A percentile compares a stretch with the other conserved stretches of the same genome.
These are phyloP conservation scores for Galerina marginata DNA, from an alignment of 768 basidiomycete genomes.

Conservation along the genomic window DNA sequence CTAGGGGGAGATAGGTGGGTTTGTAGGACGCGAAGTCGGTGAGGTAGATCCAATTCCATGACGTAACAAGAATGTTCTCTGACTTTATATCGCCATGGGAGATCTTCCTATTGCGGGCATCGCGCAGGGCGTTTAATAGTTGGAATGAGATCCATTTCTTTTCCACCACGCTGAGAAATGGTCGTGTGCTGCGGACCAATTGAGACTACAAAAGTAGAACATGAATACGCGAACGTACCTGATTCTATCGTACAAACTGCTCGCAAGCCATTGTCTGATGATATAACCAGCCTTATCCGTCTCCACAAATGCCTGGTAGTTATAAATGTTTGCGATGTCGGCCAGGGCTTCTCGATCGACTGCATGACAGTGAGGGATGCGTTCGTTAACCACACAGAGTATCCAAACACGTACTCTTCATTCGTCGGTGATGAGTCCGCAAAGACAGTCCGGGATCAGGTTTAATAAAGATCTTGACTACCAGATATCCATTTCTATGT, in stretches of 20 bases:
- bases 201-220: background rate
- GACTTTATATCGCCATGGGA: slow-evolving; percentile 98
- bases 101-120: slow-evolving; percentile 84
- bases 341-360: slow-evolving; percentile 84
- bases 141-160: slow-evolving; percentile 99
- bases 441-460: slow-evolving; percentile 86
- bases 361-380: slow-evolving; percentile 32
- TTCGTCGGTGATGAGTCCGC: slow-evolving; percentile 69
- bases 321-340: slow-evolving; percentile 89
- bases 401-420: slow-evolving; percentile 67
- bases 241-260: slow-evolving; percentile 95
- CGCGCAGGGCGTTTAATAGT: slow-evolving; percentile 82
- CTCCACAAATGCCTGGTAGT: slow-evolving; percentile 89
- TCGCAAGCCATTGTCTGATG: slow-evolving; percentile 92
- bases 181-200: slow-evolving; percentile 74
- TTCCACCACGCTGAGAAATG: slow-evolving; percentile 89
- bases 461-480: slow-evolving; percentile 96
- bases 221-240: slow-evolving; percentile 62
- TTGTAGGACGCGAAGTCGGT: slow-evolving; percentile 97
- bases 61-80: slow-evolving; percentile 94
- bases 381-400: background rate
- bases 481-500: slow-evolving; percentile 81
- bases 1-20: slow-evolving; percentile 91
- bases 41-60: slow-evolving; percentile 94
- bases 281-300: slow-evolving; percentile 97